phyloP scores from a whole-genome alignment of 139 green algal genomes.

The Coccomyxa sp. region DNA sequence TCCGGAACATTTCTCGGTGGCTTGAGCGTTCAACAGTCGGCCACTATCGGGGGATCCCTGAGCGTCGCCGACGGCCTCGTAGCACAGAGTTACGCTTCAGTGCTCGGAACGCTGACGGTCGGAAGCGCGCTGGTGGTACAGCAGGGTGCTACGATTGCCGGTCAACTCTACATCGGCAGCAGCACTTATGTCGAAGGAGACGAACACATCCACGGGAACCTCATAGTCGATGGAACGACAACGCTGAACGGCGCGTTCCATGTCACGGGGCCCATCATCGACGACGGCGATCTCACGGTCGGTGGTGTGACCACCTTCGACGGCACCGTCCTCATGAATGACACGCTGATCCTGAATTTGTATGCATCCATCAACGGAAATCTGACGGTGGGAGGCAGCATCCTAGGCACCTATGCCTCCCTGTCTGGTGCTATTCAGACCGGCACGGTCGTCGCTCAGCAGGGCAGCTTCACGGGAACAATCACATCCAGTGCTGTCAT shows the following conservation, averaged over 20 bases:
- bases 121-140: not conserved
- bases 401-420: not conserved
- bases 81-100: not conserved
- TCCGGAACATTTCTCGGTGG: not conserved
- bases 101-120: not conserved
- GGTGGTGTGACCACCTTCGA: not conserved
- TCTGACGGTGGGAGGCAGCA: not conserved
- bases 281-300: not conserved
- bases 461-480: not conserved
- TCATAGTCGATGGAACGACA: slow-evolving; percentile 1
- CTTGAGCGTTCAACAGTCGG: not conserved
- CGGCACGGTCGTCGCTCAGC: not conserved
- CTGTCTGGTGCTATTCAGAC: not conserved
- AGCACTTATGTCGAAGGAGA: not conserved
- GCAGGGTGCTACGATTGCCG: not conserved
- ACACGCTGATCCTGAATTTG: not conserved
- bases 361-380: not conserved
- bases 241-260: not conserved
- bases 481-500: not conserved
- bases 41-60: not conserved
- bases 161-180: not conserved
- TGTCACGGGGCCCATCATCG: not conserved
- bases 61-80: not conserved
- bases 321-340: not conserved
- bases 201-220: not conserved